Conservation (phyloP, 495 filamentous ascomycete genomes). For the Penicillium herquei region DNA sequence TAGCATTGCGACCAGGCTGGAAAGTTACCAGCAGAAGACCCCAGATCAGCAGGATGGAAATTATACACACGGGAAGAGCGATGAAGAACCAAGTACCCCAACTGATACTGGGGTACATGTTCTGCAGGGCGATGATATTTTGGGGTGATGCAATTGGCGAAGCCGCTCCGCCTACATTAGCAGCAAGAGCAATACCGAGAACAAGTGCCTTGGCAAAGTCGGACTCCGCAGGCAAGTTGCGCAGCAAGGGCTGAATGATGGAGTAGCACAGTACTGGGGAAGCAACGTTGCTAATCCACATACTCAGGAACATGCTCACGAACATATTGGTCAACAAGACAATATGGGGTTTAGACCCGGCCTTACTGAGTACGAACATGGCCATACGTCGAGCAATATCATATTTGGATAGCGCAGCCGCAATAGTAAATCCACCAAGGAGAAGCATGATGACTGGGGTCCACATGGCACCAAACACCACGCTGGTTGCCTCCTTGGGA, state of each 20-base stretch:
- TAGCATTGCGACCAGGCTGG: constrained; percentile 76
- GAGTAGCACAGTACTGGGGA: constrained; percentile 98
- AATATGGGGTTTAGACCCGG: constrained; percentile 81
- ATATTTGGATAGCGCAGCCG: constrained; percentile 93
- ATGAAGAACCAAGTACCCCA: constrained; percentile 99
- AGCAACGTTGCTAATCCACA: constrained; percentile 99
- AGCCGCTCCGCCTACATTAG: constrained; percentile 93
- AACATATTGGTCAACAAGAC: constrained; percentile 97
- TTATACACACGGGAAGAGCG: constrained; percentile 85
- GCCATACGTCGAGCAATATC: constrained; percentile 97
- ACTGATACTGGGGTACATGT: constrained; percentile 85
- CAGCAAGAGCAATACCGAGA: constrained; percentile 91
- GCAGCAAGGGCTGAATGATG: constrained; percentile 84
- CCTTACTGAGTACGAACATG: constrained; percentile 95
- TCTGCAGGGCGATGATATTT: constrained; percentile 93
- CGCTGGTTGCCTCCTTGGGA: constrained; percentile 71
- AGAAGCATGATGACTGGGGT: constrained; percentile 98
- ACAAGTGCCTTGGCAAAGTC: constrained; percentile 93
- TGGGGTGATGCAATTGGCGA: constrained; percentile 96
- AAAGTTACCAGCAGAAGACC: constrained; percentile 79
- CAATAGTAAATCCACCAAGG: constrained; percentile 93
- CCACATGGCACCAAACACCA: constrained; percentile 96
- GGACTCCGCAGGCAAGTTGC: constrained; percentile 86
- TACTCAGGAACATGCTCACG: constrained; percentile 93
- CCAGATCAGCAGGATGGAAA: constrained; percentile 90